A percentile compares a stretch with the other conserved stretches of the same genome.
Evolutionary conservation across 2,329 filamentous ascomycete genomes (phyloP).

Genomic region (Colletotrichum sp.): DNA sequence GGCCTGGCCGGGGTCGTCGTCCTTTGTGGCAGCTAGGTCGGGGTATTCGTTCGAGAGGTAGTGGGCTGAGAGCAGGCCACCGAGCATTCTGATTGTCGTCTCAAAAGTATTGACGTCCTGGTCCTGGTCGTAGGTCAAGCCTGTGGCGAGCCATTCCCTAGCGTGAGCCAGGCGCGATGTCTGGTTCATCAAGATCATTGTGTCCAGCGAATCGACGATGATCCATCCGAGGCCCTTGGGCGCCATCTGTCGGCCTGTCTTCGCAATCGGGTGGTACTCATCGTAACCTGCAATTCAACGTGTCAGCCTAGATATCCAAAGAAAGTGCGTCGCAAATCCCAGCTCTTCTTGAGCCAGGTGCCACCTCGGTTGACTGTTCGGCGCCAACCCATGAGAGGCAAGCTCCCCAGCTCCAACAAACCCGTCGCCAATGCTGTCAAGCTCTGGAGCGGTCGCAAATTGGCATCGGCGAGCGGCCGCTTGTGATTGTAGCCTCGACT

Average conservation of each 20-base stretch:
- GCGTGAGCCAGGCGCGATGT: slow-evolving; percentile 85
- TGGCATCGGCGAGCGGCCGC: neutral
- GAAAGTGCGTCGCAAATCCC: neutral
- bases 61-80: slow-evolving; percentile 89
- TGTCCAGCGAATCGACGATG: slow-evolving; percentile 94
- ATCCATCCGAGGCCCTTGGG: slow-evolving; percentile 94
- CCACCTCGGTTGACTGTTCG: neutral
- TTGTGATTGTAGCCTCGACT: slow-evolving; percentile 32
- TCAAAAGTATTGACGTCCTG: slow-evolving; percentile 98
- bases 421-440: neutral
- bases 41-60: slow-evolving; percentile 89
- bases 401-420: neutral
- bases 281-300: slow-evolving; percentile 67
- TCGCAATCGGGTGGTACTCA: slow-evolving; percentile 84
- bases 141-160: slow-evolving; percentile 84
- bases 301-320: neutral
- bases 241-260: slow-evolving; percentile 83
- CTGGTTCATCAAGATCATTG: slow-evolving; percentile 97
- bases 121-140: slow-evolving; percentile 85
- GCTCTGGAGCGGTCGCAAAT: neutral
- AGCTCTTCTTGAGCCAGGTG: neutral
- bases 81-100: slow-evolving; percentile 97
- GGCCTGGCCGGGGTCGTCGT: slow-evolving; percentile 73
- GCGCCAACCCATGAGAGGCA: neutral
- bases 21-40: slow-evolving; percentile 74